A percentile compares a stretch with the other conserved stretches of the same genome.
Conservation (phyloP, 257 asterid genomes). For the Haberlea rhodopensis region DNA sequence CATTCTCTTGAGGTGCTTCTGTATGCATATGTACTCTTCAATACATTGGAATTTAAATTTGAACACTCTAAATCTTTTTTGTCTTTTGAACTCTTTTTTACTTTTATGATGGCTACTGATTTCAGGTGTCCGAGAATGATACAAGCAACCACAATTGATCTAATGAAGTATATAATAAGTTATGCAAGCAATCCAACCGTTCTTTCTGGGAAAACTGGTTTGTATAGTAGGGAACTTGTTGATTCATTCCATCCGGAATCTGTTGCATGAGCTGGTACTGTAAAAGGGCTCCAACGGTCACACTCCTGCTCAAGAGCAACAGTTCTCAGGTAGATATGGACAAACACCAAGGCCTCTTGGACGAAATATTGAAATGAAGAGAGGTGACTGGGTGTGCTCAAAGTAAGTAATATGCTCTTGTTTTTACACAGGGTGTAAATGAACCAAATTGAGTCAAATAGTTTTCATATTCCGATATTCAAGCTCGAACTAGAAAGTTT, state of each 20-base stretch:
- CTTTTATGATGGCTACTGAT: neutral
- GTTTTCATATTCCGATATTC: neutral
- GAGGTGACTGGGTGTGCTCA: conserved; percentile 94
- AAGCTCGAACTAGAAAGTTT: neutral
- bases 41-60: neutral
- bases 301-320: conserved; percentile 42
- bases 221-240: conserved; percentile 69
- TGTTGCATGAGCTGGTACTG: conserved; percentile 59
- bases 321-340: conserved; percentile 35
- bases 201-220: conserved; percentile 48
- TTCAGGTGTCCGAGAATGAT: conserved; percentile 54
- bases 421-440: conserved; percentile 1
- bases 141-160: conserved; percentile 55
- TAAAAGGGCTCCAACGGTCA: conserved; percentile 43
- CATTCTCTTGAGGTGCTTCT: neutral
- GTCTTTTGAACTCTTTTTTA: neutral
- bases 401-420: conserved; percentile 50
- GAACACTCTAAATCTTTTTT: conserved; percentile 7
- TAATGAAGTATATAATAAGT: conserved; percentile 87
- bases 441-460: neutral
- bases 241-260: conserved; percentile 71
- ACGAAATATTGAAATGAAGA: conserved; percentile 77
- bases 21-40: neutral
- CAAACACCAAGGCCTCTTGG: conserved; percentile 47
- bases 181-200: conserved; percentile 73